Conservation (phyloP, 106 monocot species). For the Iris macrosiphon region DNA sequence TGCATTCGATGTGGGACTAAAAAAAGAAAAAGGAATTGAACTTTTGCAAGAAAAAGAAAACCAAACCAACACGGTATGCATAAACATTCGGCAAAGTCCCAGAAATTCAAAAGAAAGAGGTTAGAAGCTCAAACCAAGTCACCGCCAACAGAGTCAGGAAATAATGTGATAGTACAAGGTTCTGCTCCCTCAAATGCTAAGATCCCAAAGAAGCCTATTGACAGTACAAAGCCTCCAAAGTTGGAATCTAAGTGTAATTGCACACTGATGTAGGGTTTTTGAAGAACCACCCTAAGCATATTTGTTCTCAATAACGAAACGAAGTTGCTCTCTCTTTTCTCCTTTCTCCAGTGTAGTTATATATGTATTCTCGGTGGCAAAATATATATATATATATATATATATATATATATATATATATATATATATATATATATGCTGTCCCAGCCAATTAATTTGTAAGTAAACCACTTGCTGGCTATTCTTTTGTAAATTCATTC, state of each 20-base stretch:
- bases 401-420: no score
- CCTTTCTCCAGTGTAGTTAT: neutral
- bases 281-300: neutral
- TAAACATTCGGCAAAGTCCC: slow-evolving; percentile 23
- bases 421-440: neutral
- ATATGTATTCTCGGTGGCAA: neutral
- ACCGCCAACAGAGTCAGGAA: slow-evolving; percentile 8
- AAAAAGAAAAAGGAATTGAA: no score
- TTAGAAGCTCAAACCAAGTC: slow-evolving; percentile 26
- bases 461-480: neutral
- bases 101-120: slow-evolving; percentile 34
- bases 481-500: slow-evolving; percentile 8
- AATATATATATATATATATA: no score
- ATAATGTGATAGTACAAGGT: slow-evolving; percentile 20
- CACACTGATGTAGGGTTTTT: slow-evolving; percentile 65
- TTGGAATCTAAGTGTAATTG: slow-evolving; percentile 90
- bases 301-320: no score
- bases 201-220: slow-evolving; percentile 13
- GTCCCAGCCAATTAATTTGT: neutral
- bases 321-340: no score
- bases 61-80: no score
- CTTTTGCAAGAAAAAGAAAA: no score
- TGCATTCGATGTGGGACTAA: no score
- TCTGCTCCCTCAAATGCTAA: slow-evolving; percentile 3
- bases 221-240: slow-evolving; percentile 56